phyloP scores from a whole-genome alignment of 768 basidiomycete species.

The Leccinum truebloodii region DNA sequence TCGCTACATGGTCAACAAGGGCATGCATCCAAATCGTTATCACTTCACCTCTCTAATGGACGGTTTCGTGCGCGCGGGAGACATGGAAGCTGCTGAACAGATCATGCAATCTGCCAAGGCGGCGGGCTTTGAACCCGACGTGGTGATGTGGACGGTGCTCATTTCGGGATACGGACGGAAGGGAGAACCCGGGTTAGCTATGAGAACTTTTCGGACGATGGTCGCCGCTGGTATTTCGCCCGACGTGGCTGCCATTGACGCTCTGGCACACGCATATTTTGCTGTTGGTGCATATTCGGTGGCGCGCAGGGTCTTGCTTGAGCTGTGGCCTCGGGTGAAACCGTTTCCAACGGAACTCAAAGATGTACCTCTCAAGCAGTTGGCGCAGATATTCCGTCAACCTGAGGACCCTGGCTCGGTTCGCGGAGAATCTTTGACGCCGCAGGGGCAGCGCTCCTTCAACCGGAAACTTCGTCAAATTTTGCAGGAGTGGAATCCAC shows the following conservation, averaged over 20 bases:
- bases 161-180: conserved; percentile 70
- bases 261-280: conserved; percentile 68
- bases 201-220: conserved; percentile 63
- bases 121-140: conserved; percentile 55
- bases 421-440: conserved; percentile 28
- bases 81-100: conserved; percentile 55
- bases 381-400: conserved; percentile 48
- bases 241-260: conserved; percentile 71
- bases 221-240: conserved; percentile 59
- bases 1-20: conserved; percentile 59
- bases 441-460: conserved; percentile 38
- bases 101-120: conserved; percentile 53
- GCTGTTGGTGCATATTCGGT: conserved; percentile 50
- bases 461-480: conserved; percentile 37
- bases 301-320: conserved; percentile 55
- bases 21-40: conserved; percentile 69
- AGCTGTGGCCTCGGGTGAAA: conserved; percentile 64
- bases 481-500: conserved; percentile 26
- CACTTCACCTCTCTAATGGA: conserved; percentile 79
- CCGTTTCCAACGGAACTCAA: conserved; percentile 57
- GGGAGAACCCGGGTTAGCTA: conserved; percentile 53
- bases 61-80: conserved; percentile 62
- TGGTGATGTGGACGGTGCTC: conserved; percentile 76
- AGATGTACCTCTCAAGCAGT: conserved; percentile 43
- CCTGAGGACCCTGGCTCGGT: conserved; percentile 13